Evolutionary conservation across 106 monocot species (phyloP).

Genomic region (Dendrobium catenatum): DNA sequence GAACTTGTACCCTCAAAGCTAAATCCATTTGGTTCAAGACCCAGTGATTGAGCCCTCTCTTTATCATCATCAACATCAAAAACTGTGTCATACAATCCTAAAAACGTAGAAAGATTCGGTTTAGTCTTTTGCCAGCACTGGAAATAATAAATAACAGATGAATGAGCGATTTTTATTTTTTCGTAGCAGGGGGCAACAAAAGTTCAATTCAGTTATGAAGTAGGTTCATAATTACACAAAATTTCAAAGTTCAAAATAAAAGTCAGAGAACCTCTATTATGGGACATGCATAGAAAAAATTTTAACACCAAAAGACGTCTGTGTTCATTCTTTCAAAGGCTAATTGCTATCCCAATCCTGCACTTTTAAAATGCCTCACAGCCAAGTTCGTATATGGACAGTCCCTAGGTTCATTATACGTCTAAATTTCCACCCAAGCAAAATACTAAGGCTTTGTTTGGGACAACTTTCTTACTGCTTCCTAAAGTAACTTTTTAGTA

Average conservation of each 20-base stretch:
- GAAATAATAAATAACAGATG: neutral
- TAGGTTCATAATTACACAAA: neutral
- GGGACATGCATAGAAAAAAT: neutral
- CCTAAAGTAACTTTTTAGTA: no score
- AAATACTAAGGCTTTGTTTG: neutral
- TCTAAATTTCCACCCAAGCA: neutral
- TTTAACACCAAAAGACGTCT: neutral
- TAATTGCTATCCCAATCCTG: neutral
- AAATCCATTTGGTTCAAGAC: slow-evolving; percentile 91
- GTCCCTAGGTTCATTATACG: neutral
- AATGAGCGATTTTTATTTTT: neutral
- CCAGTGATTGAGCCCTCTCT: slow-evolving; percentile 65
- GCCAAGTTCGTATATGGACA: neutral
- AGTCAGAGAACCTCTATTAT: neutral
- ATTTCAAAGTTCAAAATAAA: neutral
- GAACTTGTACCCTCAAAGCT: slow-evolving; percentile 73
- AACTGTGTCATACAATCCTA: slow-evolving; percentile 91
- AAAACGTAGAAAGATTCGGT: neutral
- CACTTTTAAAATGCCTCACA: neutral
- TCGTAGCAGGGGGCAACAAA: neutral
- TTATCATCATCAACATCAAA: slow-evolving; percentile 95
- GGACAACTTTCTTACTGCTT: no score
- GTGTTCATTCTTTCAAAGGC: neutral
- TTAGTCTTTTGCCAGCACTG: neutral
- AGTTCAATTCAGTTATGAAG: neutral